Evolutionary conservation across 805 yeast genomes (phyloP).

Genomic region (Osmozyma mogii): DNA sequence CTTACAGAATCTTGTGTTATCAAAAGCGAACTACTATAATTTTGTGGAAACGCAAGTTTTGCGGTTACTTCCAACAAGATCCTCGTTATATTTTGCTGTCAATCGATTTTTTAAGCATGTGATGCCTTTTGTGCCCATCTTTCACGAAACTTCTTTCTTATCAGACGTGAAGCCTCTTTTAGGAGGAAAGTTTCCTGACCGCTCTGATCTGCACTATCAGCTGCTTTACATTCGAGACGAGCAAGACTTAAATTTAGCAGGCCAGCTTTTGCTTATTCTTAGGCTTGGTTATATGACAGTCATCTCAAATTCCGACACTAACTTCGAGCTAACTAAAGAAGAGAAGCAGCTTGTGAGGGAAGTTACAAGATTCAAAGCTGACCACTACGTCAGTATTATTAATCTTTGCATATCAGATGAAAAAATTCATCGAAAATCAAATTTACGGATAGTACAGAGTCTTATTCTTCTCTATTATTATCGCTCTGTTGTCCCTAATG

Average conservation of each 20-base stretch:
- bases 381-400: slow-evolving; percentile 22
- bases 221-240: slow-evolving; percentile 21
- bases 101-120: slow-evolving; percentile 31
- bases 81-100: slow-evolving; percentile 18
- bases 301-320: slow-evolving; percentile 25
- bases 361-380: slow-evolving; percentile 20
- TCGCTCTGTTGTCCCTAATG: slow-evolving; percentile 32
- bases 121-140: slow-evolving; percentile 30
- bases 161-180: slow-evolving; percentile 20
- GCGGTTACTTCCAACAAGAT: slow-evolving; percentile 22
- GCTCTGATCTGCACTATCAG: slow-evolving; percentile 12
- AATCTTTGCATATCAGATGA: slow-evolving; percentile 29
- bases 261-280: slow-evolving; percentile 21
- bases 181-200: slow-evolving; percentile 15
- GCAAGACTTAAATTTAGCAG: slow-evolving; percentile 23
- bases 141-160: slow-evolving; percentile 22
- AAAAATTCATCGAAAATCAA: slow-evolving; percentile 20
- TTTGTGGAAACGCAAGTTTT: slow-evolving; percentile 22
- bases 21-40: slow-evolving; percentile 18
- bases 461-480: slow-evolving; percentile 27
- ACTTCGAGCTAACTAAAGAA: slow-evolving; percentile 18
- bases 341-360: slow-evolving; percentile 24
- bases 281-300: slow-evolving; percentile 33
- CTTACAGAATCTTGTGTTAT: slow-evolving; percentile 12
- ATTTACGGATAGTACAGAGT: slow-evolving; percentile 29